A percentile compares a stretch with the other conserved stretches of the same genome.
Conservation (phyloP, 78 protist genomes). For the Anaeramoeba flamelloides region DNA sequence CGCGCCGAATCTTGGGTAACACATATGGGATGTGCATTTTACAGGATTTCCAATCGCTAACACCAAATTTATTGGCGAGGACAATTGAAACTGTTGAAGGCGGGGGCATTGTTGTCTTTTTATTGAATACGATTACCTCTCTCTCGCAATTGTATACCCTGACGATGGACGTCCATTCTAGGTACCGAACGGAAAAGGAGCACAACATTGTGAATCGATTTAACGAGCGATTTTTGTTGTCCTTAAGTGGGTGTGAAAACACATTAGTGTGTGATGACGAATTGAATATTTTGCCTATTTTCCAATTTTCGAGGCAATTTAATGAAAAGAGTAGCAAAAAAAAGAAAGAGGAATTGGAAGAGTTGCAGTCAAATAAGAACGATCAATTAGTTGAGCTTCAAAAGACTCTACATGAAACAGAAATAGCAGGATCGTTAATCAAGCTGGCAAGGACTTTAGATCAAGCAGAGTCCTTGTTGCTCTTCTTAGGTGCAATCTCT, state of each 20-base stretch:
- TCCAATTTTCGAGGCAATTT: conserved; percentile 28
- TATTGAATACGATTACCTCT: conserved; percentile 63
- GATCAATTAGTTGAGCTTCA: too few species aligned
- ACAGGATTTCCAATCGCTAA: conserved; percentile 89
- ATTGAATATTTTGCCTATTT: conserved; percentile 79
- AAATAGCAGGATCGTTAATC: too few species aligned
- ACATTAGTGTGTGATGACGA: conserved; percentile 80
- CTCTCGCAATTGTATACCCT: conserved; percentile 67
- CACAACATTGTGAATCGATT: conserved; percentile 67
- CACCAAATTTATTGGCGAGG: conserved; percentile 94
- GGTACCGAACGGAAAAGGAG: conserved; percentile 6
- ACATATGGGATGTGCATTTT: conserved; percentile 93
- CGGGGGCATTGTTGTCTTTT: conserved; percentile 82
- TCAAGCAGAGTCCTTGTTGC: conserved; percentile 67
- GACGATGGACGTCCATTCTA: conserved; percentile 59
- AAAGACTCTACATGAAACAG: too few species aligned
- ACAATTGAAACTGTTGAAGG: conserved; percentile 96
- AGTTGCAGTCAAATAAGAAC: too few species aligned
- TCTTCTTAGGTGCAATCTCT: conserved; percentile 64
- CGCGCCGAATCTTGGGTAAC: conserved; percentile 85
- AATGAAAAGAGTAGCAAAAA: conserved; percentile 20
- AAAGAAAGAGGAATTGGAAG: conserved; percentile 6
- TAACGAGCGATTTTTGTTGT: conserved; percentile 91
- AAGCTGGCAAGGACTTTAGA: too few species aligned
- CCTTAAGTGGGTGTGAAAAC: conserved; percentile 51